A percentile compares a stretch with the other conserved stretches of the same genome.
Evolutionary conservation across 805 yeast species (phyloP).

Genomic region (Wickerhamomyces queroliae): DNA sequence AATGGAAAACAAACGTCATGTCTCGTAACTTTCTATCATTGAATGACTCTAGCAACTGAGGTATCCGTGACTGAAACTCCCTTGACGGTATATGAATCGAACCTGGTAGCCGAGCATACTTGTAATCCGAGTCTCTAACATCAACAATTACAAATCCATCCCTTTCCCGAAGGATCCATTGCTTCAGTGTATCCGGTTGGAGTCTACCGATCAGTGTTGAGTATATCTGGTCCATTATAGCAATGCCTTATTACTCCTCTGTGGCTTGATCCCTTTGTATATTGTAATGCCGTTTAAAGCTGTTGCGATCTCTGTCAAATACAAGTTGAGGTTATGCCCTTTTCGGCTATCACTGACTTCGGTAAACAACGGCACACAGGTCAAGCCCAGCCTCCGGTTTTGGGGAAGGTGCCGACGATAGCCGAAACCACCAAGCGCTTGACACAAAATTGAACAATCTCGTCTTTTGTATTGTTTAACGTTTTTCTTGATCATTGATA

Average conservation of each 20-base stretch:
- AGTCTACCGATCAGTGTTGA: background rate
- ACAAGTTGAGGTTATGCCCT: too few species aligned
- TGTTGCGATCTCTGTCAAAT: too few species aligned
- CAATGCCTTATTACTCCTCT: too few species aligned
- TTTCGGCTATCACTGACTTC: too few species aligned
- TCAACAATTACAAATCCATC: constrained; percentile 11
- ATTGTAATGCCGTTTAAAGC: too few species aligned
- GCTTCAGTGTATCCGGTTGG: constrained; percentile 4
- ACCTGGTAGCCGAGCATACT: constrained; percentile 7
- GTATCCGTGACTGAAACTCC: constrained; percentile 3
- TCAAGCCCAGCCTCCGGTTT: too few species aligned
- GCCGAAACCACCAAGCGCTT: too few species aligned
- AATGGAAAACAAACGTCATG: constrained; percentile 14
- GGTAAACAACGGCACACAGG: too few species aligned
- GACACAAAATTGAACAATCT: too few species aligned
- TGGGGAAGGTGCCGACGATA: background rate
- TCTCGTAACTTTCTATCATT: background rate
- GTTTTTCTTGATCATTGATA: too few species aligned
- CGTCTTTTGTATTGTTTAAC: too few species aligned
- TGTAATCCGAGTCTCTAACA: constrained; percentile 14
- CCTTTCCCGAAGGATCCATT: constrained; percentile 4
- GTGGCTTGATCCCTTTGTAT: too few species aligned
- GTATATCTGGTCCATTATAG: background rate
- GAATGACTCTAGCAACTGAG: constrained; percentile 1
- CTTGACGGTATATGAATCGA: constrained; percentile 11